Evolutionary conservation across 192 early-diverging fungal genomes (phyloP).

Genomic region (Entrophospora sp.): DNA sequence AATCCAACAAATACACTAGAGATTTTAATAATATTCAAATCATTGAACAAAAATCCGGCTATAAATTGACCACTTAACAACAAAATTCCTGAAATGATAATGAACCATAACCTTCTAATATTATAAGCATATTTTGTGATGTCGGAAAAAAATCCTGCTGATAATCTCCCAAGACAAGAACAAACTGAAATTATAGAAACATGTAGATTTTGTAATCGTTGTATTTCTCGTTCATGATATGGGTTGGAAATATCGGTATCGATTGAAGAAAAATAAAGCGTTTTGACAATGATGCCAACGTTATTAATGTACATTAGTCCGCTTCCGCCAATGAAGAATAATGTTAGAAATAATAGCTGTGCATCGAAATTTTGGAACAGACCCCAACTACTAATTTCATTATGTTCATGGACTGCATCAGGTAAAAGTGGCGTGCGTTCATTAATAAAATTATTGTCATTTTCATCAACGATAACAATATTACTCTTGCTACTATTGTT

Average conservation of each 20-base stretch:
- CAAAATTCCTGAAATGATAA: conserved; percentile 26
- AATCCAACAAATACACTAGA: conserved; percentile 23
- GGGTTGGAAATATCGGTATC: no score
- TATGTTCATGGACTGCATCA: background rate
- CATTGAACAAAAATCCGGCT: conserved; percentile 10
- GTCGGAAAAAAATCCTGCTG: conserved; percentile 33
- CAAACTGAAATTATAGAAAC: conserved; percentile 35
- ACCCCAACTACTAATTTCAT: conserved; percentile 4
- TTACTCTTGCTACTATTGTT: no score
- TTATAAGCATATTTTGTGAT: conserved; percentile 26
- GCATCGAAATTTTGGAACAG: conserved; percentile 21
- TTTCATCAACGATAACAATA: no score
- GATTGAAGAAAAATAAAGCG: conserved; percentile 26
- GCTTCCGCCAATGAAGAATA: conserved; percentile 23
- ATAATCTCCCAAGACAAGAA: conserved; percentile 34
- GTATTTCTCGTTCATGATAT: conserved; percentile 21
- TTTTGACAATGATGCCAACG: conserved; percentile 29
- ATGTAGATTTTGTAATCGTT: conserved; percentile 30
- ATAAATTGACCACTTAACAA: conserved; percentile 31
- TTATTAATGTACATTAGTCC: conserved; percentile 35
- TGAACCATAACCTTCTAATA: conserved; percentile 25
- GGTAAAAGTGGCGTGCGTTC: no score
- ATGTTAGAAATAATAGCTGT: conserved; percentile 23
- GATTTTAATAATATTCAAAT: conserved; percentile 20
- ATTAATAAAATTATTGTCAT: no score